These are phyloP conservation scores for Pichia membranifaciens DNA, from an alignment of 805 yeast species.

Conservation along the genomic window DNA sequence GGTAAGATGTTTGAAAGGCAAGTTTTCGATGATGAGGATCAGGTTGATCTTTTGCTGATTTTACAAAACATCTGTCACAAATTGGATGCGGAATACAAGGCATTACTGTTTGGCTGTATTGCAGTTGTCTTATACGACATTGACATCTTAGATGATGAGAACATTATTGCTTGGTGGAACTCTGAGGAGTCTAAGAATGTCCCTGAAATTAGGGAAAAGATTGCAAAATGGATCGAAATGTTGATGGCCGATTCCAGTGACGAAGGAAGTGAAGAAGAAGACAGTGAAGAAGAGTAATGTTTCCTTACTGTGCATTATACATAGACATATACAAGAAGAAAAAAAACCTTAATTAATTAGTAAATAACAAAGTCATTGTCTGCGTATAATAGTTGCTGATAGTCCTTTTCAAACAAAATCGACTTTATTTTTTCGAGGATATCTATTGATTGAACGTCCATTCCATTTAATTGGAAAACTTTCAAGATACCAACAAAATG, in stretches of 20 bases:
- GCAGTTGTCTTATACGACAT: constrained; percentile 65
- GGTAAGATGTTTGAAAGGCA: constrained; percentile 75
- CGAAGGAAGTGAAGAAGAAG: constrained; percentile 15
- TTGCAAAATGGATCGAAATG: constrained; percentile 82
- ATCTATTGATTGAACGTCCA: constrained; percentile 7
- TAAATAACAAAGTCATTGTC: constrained; percentile 8
- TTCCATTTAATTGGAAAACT: constrained; percentile 10
- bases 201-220: constrained; percentile 46
- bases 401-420: background rate
- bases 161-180: constrained; percentile 80
- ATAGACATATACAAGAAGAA: background rate
- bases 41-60: constrained; percentile 58
- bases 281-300: background rate
- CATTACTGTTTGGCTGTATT: constrained; percentile 47
- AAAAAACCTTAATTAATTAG: background rate
- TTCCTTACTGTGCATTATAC: background rate
- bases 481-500: constrained; percentile 7
- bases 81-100: constrained; percentile 40
- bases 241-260: constrained; percentile 50
- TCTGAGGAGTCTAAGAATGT: constrained; percentile 35
- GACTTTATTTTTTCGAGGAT: constrained; percentile 3
- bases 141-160: constrained; percentile 79
- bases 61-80: constrained; percentile 41
- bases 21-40: constrained; percentile 75
- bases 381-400: constrained; percentile 1